Conservation (phyloP, 768 basidiomycete genomes). For the Russula earlei region DNA sequence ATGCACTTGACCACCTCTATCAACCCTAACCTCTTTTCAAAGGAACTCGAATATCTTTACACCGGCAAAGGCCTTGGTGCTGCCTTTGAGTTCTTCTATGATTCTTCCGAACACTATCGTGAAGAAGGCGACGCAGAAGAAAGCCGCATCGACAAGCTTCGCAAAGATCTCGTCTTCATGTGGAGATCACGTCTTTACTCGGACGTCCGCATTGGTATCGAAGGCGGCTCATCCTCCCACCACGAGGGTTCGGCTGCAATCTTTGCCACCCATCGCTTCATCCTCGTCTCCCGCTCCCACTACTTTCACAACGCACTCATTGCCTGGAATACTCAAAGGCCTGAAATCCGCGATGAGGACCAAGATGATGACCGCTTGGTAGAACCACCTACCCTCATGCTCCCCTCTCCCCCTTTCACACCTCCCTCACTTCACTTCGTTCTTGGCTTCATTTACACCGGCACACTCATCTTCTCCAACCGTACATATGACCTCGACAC, state of each 20-base stretch:
- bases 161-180: conserved; percentile 93
- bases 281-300: conserved; percentile 78
- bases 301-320: conserved; percentile 83
- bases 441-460: conserved; percentile 90
- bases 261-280: conserved; percentile 89
- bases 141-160: conserved; percentile 69
- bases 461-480: conserved; percentile 88
- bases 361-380: conserved; percentile 23
- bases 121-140: conserved; percentile 42
- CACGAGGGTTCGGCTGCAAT: conserved; percentile 68
- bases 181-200: conserved; percentile 93
- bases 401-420: conserved; percentile 91
- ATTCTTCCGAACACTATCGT: conserved; percentile 35
- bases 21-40: conserved; percentile 74
- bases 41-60: conserved; percentile 91
- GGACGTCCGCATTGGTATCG: conserved; percentile 76
- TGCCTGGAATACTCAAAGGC: conserved; percentile 41
- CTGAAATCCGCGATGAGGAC: conserved; percentile 26
- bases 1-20: conserved; percentile 58
- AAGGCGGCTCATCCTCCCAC: conserved; percentile 51
- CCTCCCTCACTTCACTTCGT: conserved; percentile 91
- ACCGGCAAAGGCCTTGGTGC: conserved; percentile 85
- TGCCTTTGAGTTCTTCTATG: conserved; percentile 82
- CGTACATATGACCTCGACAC: conserved; percentile 89
- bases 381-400: conserved; percentile 51